These are phyloP conservation scores for Pholiota molesta DNA, from an alignment of 768 basidiomycete genomes.

Conservation along the genomic window DNA sequence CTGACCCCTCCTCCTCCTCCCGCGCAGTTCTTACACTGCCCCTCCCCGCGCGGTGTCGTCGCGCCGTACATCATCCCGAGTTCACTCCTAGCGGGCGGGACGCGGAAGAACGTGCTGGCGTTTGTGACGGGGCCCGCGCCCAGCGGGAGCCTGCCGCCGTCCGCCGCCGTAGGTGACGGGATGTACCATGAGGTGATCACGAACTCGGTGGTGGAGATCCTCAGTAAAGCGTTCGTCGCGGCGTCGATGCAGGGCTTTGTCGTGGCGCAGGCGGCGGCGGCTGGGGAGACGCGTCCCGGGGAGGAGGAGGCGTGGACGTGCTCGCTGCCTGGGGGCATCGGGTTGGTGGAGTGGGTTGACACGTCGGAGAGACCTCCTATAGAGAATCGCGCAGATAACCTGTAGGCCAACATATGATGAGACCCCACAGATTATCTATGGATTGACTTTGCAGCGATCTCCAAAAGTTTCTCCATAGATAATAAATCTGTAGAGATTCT, in stretches of 20 bases:
- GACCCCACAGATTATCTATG: no score
- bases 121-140: slow-evolving; percentile 16
- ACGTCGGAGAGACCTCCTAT: no score
- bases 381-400: no score
- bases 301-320: slow-evolving; percentile 7
- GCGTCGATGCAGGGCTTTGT: slow-evolving; percentile 21
- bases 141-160: background rate
- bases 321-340: slow-evolving; percentile 12
- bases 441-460: no score
- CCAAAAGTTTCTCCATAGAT: no score
- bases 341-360: slow-evolving; percentile 5
- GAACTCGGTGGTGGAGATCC: background rate
- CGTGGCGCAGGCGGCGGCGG: background rate
- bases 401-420: no score
- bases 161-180: background rate
- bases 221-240: slow-evolving; percentile 18
- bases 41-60: no score
- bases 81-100: no score
- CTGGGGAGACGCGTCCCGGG: background rate
- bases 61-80: no score
- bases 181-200: background rate
- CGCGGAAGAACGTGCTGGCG: slow-evolving; percentile 4
- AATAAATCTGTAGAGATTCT: no score
- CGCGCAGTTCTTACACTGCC: slow-evolving; percentile 43
- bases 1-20: background rate